Conservation (phyloP, 768 basidiomycete genomes). For the Termitomyces sp. region DNA sequence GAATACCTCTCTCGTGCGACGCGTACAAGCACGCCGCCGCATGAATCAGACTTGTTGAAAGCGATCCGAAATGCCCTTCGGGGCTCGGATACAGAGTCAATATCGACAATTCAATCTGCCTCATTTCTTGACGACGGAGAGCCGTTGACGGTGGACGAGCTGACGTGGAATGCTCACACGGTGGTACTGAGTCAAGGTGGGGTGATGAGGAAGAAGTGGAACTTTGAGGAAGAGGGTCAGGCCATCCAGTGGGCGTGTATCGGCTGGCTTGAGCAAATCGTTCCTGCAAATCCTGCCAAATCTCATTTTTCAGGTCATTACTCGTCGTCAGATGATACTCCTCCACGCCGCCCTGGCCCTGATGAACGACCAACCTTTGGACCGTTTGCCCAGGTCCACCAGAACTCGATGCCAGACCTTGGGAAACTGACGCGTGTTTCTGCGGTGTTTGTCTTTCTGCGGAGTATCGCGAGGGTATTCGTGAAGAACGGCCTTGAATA, state of each 20-base stretch:
- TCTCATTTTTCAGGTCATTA: slow-evolving; percentile 25
- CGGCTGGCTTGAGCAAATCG: slow-evolving; percentile 59
- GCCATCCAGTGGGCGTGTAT: slow-evolving; percentile 75
- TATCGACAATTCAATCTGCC: slow-evolving; percentile 35
- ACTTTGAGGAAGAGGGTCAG: slow-evolving; percentile 64
- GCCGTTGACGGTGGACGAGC: slow-evolving; percentile 50
- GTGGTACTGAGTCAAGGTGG: slow-evolving; percentile 65
- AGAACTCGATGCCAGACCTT: slow-evolving; percentile 28
- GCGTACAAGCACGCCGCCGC: slow-evolving; percentile 12
- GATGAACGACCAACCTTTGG: slow-evolving; percentile 44
- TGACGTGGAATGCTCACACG: slow-evolving; percentile 62
- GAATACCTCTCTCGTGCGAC: slow-evolving; percentile 30
- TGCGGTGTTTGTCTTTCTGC: slow-evolving; percentile 73
- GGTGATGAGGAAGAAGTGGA: slow-evolving; percentile 68
- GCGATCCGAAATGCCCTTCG: slow-evolving; percentile 57
- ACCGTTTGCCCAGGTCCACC: slow-evolving; percentile 41
- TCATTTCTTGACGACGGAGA: slow-evolving; percentile 33
- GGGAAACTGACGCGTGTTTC: slow-evolving; percentile 36
- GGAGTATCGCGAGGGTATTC: slow-evolving; percentile 69
- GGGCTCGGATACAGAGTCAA: slow-evolving; percentile 40
- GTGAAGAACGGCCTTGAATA: slow-evolving; percentile 67
- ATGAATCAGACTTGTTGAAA: slow-evolving; percentile 40
- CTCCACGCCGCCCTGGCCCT: slow-evolving; percentile 11
- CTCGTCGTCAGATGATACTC: slow-evolving; percentile 27
- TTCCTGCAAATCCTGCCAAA: slow-evolving; percentile 17